Percentiles rank a stretch among this genome's conserved stretches.
Evolutionary conservation across 768 basidiomycete species (phyloP).

Genomic region (Kondoa subrosea): DNA sequence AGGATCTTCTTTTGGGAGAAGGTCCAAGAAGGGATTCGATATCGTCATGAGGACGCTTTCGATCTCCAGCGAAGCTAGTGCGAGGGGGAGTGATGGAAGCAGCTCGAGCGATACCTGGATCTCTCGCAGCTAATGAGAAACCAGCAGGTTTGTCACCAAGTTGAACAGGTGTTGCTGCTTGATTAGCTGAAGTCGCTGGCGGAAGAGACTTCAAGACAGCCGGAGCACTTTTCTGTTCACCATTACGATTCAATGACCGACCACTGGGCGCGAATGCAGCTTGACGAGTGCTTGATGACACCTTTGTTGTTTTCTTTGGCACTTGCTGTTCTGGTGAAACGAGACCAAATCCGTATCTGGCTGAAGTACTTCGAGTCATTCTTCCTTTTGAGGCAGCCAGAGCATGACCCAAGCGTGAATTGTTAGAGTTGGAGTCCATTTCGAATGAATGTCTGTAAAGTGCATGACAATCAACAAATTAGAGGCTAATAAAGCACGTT

Average conservation of each 20-base stretch:
- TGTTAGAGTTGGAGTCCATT: neutral
- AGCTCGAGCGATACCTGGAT: neutral
- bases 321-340: neutral
- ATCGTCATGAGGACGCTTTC: neutral
- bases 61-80: no score
- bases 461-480: no score
- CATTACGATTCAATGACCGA: neutral
- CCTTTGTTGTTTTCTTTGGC: neutral
- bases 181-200: neutral
- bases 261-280: neutral
- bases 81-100: neutral
- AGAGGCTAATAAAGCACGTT: no score
- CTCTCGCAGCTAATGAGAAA: neutral
- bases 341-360: neutral
- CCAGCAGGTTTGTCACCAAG: neutral
- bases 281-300: neutral
- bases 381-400: neutral
- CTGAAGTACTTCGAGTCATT: neutral
- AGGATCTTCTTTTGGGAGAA: no score
- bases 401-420: neutral
- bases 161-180: neutral
- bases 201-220: neutral
- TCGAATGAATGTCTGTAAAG: neutral
- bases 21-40: neutral
- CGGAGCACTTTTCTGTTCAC: neutral